Evolutionary conservation across 2,329 filamentous ascomycete species (phyloP), one percentile per base, ranked within the genome.

Genomic region (Curvularia verruculosa): DNA sequence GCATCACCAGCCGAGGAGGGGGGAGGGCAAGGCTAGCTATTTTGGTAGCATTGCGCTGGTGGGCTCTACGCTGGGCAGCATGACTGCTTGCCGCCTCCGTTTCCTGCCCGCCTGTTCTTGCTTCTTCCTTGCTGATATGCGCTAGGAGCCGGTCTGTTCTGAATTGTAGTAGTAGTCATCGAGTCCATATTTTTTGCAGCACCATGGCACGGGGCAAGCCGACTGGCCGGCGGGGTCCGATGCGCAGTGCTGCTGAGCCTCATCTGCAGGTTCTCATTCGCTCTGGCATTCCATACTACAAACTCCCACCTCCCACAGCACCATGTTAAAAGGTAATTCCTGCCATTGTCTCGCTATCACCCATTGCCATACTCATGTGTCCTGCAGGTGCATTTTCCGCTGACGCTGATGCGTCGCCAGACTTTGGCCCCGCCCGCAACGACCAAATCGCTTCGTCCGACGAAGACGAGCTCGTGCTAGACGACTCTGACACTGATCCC

Each of bases 361-460:
- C 39, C 46, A 52, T 41, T 40, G 44, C 41, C 39, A 36, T 49
- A 47, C 61, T 66, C 39, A 66, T 46, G 18, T 45, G 41, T 40
- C 4, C 6, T 18, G 24, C 45, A 74, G 72, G 61, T 29, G 59
- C 67, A 8, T 70, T 70, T 50, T 68, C 71, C 46, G 71, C 61
- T 24, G 72, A 74, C 49, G 72, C 69, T 23, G 75, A 76, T 58
- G 74, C 66, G 47, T 76, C 75, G 36, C 75, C 75, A 45, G 65
- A 75, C 46, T 61, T 76, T 53, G 63, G 62, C 24, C 67, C 73
- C 34, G 56, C 67, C 51, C 69, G 69, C 46, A 73, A 75, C 58
- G 71, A 73, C 51, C 65, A 71, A 37, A 67, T 75, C 7, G 70
- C 70, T 41, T 76, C 73, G 40, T 75, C 74, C 39, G 75, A 75